Base-by-base conservation (phyloP, 805 yeast genomes). In the Groenewaldozyma salmanticensis region DNA sequence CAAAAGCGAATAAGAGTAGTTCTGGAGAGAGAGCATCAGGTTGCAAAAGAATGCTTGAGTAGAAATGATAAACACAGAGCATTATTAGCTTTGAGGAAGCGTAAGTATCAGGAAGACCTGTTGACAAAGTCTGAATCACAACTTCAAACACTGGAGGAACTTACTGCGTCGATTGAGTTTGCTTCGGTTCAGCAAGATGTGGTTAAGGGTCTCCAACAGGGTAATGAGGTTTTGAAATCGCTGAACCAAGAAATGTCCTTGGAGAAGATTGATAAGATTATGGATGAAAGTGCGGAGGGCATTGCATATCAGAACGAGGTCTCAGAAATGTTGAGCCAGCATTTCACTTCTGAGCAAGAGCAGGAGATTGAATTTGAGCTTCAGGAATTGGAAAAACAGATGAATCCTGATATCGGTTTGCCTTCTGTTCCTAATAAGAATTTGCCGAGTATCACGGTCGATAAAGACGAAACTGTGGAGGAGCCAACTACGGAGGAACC, bases 141-240 rank as follows among this genome's bases (percentile, higher is more conserved):
- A 60, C 65, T 88, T 22, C 80, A 78, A 42, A 81, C 82, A 31
- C 60, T 92, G 29, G 96, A 90, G 58, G 72, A 75, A 45, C 71
- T 92, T 47, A 57, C 64, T 6, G 40, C 50, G 13, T 50, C 53
- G 19, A 81, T 92, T 29, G 97, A 92, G 60, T 87, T 86, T 64
- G 90, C 94, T 53, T 63, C 85, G 43, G 78, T 92, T 24, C 97
- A 92, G 57, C 76, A 77, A 47, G 95, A 87, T 52, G 87, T 92
- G 33, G 50, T 88, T 3, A 72, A 72, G 44, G 96, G 96, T 0
- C 65, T 92, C 22, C 70, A 78, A 50, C 79, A 81, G 49, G 97
- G 98, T 19, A 87, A 82, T 54, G 63, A 70, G 39, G 84, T 85
- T 9, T 70, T 92, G 50, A 79, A 73, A 49, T 77, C 75, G 50